Percentiles rank a stretch among this genome's conserved stretches.
Evolutionary conservation across 176 grass and related monocot species (phyloP).

Genomic region (Zizania latifolia): DNA sequence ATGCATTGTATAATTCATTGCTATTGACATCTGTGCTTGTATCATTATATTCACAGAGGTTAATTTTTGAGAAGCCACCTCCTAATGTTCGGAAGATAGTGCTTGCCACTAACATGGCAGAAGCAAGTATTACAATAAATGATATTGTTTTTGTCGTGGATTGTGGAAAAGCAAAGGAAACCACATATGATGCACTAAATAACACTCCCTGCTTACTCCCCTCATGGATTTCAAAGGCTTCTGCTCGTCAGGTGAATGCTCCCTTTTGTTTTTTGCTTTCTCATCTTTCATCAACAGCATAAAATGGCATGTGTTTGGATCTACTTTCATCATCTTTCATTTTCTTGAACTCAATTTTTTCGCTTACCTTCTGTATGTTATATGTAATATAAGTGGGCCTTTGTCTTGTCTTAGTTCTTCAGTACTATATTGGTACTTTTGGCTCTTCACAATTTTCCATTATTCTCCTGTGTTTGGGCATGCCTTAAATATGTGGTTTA

Average conservation of each 20-base stretch:
- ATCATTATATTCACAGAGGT: conserved; percentile 44
- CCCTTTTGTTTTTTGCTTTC: background rate
- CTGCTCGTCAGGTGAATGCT: conserved; percentile 71
- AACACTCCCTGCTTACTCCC: conserved; percentile 97
- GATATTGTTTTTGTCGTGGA: conserved; percentile 95
- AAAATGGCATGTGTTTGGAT: background rate
- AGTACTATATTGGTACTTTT: background rate
- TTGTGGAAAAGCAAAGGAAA: conserved; percentile 99
- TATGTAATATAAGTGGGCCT: background rate
- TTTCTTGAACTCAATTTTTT: background rate
- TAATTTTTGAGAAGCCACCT: conserved; percentile 88
- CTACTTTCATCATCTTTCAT: background rate
- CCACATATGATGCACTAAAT: conserved; percentile 92
- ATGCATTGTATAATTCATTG: background rate
- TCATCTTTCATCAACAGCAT: conserved; percentile 10
- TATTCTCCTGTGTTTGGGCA: background rate
- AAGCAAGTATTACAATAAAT: conserved; percentile 99
- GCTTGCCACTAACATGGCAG: conserved; percentile 97
- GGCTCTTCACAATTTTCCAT: background rate
- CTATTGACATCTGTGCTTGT: conserved; percentile 15
- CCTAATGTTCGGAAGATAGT: conserved; percentile 91
- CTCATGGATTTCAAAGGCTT: conserved; percentile 99
- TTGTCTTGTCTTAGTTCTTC: background rate
- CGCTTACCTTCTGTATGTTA: conserved; percentile 15
- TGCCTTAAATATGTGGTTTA: conserved; percentile 8